phyloP scores from a whole-genome alignment of 2,329 filamentous ascomycete genomes.

The Sclerotinia glacialis region DNA sequence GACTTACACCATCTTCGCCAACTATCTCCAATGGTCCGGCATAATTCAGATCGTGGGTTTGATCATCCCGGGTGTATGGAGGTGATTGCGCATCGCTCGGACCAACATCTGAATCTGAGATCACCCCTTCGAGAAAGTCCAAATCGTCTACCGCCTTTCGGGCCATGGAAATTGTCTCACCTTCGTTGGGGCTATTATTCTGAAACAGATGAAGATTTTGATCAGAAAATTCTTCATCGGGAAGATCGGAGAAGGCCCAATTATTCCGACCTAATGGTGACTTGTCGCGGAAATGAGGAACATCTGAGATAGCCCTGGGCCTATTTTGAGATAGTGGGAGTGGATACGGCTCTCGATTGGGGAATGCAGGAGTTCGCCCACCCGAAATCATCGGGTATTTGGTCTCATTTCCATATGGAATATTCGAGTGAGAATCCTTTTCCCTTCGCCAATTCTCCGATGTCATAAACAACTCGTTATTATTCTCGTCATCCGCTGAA shows the following conservation, averaged over 20 bases:
- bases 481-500: not conserved
- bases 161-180: constrained; percentile 4
- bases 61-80: too few species aligned
- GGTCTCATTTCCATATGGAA: not conserved
- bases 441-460: not conserved
- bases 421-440: not conserved
- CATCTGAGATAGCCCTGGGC: constrained; percentile 57
- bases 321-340: constrained; percentile 33
- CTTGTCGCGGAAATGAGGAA: constrained; percentile 47
- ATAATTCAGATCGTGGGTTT: not conserved
- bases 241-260: constrained; percentile 55
- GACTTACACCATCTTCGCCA: constrained; percentile 29
- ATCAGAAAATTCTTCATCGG: constrained; percentile 25
- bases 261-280: constrained; percentile 59
- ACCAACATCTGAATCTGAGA: not conserved
- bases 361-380: constrained; percentile 2
- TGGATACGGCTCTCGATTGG: constrained; percentile 2
- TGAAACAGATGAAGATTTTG: not conserved
- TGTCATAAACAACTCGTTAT: not conserved
- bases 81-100: not conserved
- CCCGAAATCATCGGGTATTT: constrained; percentile 15
- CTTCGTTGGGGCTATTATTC: constrained; percentile 8
- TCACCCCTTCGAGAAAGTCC: constrained; percentile 10
- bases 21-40: constrained; percentile 25
- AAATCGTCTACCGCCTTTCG: constrained; percentile 12